Base-by-base conservation (phyloP, 2,329 filamentous ascomycete genomes). In the Talaromyces sp. region DNA sequence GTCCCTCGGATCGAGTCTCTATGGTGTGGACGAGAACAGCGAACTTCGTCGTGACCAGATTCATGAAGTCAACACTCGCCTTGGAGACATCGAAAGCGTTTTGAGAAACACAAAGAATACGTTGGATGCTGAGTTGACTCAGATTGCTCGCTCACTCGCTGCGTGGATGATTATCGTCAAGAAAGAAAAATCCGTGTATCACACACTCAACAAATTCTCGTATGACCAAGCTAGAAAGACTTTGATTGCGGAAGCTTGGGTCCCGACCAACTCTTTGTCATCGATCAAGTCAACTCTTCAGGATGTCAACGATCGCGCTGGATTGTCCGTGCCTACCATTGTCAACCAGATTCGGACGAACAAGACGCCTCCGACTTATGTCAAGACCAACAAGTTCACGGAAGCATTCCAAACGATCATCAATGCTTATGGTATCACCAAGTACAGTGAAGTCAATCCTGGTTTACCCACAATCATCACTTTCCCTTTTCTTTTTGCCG, bases 391-490 rank as follows among this genome's bases (percentile, higher is more conserved):
- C 84, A 97, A 94, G 79, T 98, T 98, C 76, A 99, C 96, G 3
- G 90, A 97, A 73, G 95, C 90, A 27, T 99, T 99, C 83, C 95
- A 99, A 80, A 98, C 94, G 65, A 99, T 99, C 77, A 96, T 99
- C 77, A 94, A 99, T 73, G 95, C 96, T 33, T 99, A 99, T 75
- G 96, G 95, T 74, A 97, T 95, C 48, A 91, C 95, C 67, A 98
- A 96, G 70, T 99, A 99, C 80, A 91, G 91, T 71, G 95, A 99
- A 81, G 91, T 97, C 77, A 99, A 99, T 80, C 95, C 95, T 65
- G 94, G 93, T 67, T 85, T 99, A 24, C 94, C 94, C 43, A 95
- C 96, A 60, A 93, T 98, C 70, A 89, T 99, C 68, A 99, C 95
- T 6, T 99, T 99, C 80, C 95, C 96, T n/a, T 99, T 99, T 84